Base-by-base conservation (phyloP, 2,329 filamentous ascomycete genomes). In the Ophiostoma perfectum region DNA sequence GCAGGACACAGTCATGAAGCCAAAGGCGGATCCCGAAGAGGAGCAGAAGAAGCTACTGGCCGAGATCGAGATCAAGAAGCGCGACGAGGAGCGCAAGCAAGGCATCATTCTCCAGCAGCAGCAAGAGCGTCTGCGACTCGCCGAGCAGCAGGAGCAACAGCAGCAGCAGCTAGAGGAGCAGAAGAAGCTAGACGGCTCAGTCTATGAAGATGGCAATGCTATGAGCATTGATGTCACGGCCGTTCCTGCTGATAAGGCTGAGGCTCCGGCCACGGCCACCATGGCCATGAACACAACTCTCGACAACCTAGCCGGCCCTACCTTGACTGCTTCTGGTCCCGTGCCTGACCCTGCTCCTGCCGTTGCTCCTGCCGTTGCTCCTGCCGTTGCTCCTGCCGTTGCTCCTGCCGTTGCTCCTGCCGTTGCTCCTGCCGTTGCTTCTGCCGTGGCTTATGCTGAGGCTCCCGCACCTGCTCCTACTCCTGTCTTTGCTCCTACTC, bases 1-100 rank as follows among this genome's bases (percentile, higher is more conserved):
- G 44, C 78, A 74, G 42, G 75, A 74, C 1, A 73, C 77, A 0
- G 87, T 90, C 68, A 68, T 69, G 65, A 58, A 67, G 49, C 62
- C 68, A 2, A 18, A 55, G 6, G 39, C 66, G 2, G 65, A 66
- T 12, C 14, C n/a, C 1, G 16, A 65, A 38, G 44, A 42, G 18
- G 44, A 64, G 39, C 60, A 42, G 38, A n/a, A 9, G 5, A n/a
- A 12, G 14, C 38, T 42, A 9, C 16, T 63, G 16, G 63, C 41
- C n/a, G 44, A 63, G 9, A 62, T 66, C 39, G 41, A 47, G 11
- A 6, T 42, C 16, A 16, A n/a, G 16, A 67, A 55, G 18, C 14
- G 60, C 7, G 42, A 41, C 11, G 18, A 49, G 27, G 14, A 63
- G 14, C 38, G 60, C 39, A 42, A 42, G 5, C 60, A 63, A 39